Evolutionary conservation across 2,329 filamentous ascomycete species (phyloP).

Genomic region (Fusarium coicis): DNA sequence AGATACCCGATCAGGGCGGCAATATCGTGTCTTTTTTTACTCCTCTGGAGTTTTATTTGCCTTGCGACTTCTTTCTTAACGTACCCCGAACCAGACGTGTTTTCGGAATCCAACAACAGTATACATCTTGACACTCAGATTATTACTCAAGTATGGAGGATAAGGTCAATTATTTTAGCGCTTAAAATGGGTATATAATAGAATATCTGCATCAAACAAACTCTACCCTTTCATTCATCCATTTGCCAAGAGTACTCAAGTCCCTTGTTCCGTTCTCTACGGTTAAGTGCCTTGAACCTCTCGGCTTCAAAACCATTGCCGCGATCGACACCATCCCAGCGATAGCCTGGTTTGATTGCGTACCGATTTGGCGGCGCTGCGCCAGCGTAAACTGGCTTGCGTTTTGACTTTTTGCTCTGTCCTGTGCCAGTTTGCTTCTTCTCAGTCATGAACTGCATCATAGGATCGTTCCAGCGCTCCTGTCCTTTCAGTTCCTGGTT

Average conservation of each 20-base stretch:
- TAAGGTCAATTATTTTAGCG: background rate
- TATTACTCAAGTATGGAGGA: background rate
- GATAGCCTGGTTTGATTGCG: conserved; percentile 88
- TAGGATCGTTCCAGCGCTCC: conserved; percentile 93
- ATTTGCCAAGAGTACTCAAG: conserved; percentile 96
- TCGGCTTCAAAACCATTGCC: conserved; percentile 94
- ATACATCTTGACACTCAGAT: background rate
- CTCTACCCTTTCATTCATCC: conserved; percentile 72
- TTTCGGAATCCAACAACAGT: background rate
- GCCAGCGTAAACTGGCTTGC: conserved; percentile 79
- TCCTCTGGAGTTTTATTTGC: conserved; percentile 6
- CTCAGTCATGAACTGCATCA: conserved; percentile 78
- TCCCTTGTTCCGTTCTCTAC: conserved; percentile 78
- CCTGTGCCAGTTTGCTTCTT: conserved; percentile 48
- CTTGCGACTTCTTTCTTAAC: background rate
- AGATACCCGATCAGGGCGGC: conserved; percentile 3
- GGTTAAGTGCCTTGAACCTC: conserved; percentile 89
- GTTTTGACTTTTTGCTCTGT: conserved; percentile 50
- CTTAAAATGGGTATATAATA: conserved; percentile 43
- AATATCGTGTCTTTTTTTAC: background rate
- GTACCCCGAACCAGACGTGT: background rate
- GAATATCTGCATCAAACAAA: conserved; percentile 23
- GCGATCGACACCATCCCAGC: conserved; percentile 97
- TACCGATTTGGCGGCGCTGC: conserved; percentile 90
- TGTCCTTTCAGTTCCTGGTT: conserved; percentile 83